Conservation (phyloP, 805 yeast genomes). For the Candida dajiaensis region DNA sequence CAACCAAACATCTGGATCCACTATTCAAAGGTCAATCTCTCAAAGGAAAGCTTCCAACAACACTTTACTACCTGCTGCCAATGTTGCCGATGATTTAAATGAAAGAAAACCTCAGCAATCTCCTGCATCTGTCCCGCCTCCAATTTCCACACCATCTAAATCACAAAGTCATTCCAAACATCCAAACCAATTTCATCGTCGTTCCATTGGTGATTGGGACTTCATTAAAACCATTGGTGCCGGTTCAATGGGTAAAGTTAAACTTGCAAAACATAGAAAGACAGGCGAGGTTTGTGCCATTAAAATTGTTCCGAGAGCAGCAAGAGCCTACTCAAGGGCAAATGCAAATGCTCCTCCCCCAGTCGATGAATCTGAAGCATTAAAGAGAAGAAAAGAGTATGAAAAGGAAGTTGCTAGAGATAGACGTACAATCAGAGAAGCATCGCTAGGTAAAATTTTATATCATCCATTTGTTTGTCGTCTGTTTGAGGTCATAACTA, state of each 20-base stretch:
- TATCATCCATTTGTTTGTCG: constrained; percentile 92
- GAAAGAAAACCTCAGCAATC: not conserved
- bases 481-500: constrained; percentile 87
- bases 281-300: constrained; percentile 86
- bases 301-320: constrained; percentile 88
- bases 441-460: constrained; percentile 83
- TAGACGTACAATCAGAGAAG: constrained; percentile 89
- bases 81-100: constrained; percentile 5
- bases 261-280: constrained; percentile 78
- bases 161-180: constrained; percentile 5
- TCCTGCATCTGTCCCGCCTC: not conserved
- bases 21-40: constrained; percentile 3
- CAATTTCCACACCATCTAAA: constrained; percentile 11
- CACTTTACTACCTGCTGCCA: constrained; percentile 7
- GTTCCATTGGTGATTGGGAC: constrained; percentile 95
- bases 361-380: constrained; percentile 47
- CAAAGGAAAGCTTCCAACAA: not conserved
- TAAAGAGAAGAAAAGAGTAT: constrained; percentile 59
- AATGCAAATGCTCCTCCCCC: constrained; percentile 68
- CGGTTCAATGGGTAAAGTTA: constrained; percentile 99
- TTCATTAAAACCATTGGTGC: constrained; percentile 94
- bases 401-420: constrained; percentile 87
- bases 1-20: constrained; percentile 17
- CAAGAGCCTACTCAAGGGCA: constrained; percentile 65
- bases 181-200: constrained; percentile 56